Evolutionary conservation across 2,329 filamentous ascomycete species (phyloP).

Genomic region (Neonectria sp.): DNA sequence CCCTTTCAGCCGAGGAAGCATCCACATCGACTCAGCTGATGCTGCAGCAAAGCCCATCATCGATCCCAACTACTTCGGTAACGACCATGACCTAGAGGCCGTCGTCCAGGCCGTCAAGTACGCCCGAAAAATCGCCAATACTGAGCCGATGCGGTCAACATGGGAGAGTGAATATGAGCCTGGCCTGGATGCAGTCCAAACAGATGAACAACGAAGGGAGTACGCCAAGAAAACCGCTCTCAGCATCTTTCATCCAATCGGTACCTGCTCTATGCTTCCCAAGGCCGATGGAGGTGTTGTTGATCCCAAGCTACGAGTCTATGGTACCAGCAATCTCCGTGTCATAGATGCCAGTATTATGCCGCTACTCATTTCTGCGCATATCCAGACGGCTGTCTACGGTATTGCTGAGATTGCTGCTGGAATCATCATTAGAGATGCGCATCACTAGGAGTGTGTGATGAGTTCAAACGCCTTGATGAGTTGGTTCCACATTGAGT

Average conservation of each 20-base stretch:
- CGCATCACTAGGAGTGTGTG: not conserved
- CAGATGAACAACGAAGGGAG: constrained; percentile 33
- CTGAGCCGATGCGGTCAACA: constrained; percentile 50
- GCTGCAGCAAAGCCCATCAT: constrained; percentile 41
- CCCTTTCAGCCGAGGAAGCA: constrained; percentile 61
- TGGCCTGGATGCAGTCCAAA: constrained; percentile 36
- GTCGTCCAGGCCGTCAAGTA: constrained; percentile 52
- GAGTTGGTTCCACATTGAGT: not conserved
- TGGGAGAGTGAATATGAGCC: constrained; percentile 54
- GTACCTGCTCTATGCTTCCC: constrained; percentile 64
- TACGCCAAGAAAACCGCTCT: constrained; percentile 40
- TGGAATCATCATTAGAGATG: constrained; percentile 43
- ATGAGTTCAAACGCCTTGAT: not conserved
- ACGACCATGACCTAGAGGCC: constrained; percentile 51
- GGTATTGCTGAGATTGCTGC: constrained; percentile 65
- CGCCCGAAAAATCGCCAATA: constrained; percentile 49
- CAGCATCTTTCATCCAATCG: constrained; percentile 55
- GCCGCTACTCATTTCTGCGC: constrained; percentile 62
- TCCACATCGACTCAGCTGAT: constrained; percentile 40
- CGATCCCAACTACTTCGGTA: constrained; percentile 44
- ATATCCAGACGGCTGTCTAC: constrained; percentile 68
- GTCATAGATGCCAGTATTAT: constrained; percentile 66
- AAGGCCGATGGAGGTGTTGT: constrained; percentile 62
- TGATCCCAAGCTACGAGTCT: constrained; percentile 59
- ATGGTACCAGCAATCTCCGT: constrained; percentile 63